A percentile compares a stretch with the other conserved stretches of the same genome.
These are phyloP conservation scores for Eucalyptus grandis DNA, from an alignment of 345 rosid species.

Conservation along the genomic window DNA sequence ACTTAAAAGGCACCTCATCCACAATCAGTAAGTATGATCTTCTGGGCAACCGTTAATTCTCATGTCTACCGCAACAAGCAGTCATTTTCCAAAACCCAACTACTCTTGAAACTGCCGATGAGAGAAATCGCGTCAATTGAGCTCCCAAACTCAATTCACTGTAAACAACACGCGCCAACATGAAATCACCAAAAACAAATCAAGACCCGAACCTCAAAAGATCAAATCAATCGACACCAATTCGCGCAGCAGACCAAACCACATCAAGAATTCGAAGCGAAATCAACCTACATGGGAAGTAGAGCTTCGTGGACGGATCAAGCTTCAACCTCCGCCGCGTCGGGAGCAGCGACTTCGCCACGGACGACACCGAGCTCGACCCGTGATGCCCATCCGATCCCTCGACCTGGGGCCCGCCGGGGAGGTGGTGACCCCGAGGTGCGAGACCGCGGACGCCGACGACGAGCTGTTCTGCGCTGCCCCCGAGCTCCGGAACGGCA, in stretches of 20 bases:
- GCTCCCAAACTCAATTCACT: background rate
- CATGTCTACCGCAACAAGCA: background rate
- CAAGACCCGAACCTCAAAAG: background rate
- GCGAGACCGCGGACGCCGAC: constrained; percentile 24
- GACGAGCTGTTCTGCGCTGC: constrained; percentile 5
- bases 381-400: constrained; percentile 35
- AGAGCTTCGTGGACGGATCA: constrained; percentile 81
- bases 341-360: constrained; percentile 74
- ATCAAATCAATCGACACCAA: background rate
- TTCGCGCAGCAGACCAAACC: background rate
- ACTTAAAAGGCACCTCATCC: background rate
- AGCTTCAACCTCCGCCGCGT: constrained; percentile 77
- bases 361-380: constrained; percentile 63
- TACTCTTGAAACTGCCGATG: background rate
- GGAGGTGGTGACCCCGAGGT: constrained; percentile 13
- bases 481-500: constrained; percentile 43
- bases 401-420: constrained; percentile 25
- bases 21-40: background rate
- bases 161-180: background rate
- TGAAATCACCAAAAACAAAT: background rate
- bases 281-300: constrained; percentile 65
- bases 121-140: background rate
- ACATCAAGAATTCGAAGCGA: background rate
- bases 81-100: background rate
- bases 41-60: background rate